phyloP scores from a whole-genome alignment of 1,284 basidiomycete genomes.

The Earliella scabrosa region DNA sequence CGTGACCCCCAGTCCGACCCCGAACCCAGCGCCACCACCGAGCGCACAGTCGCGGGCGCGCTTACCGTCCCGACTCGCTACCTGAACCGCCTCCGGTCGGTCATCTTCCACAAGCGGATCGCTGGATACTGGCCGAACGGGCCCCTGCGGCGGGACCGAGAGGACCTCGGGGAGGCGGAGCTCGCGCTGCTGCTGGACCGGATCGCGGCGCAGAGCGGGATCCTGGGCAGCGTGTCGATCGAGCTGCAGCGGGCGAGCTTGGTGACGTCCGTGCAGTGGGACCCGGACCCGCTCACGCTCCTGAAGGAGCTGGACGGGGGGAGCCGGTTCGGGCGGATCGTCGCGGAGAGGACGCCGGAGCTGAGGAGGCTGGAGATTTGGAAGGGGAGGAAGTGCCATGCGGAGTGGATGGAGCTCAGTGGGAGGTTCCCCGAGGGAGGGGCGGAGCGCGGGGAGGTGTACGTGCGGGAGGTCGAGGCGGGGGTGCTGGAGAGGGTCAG shows the following conservation, averaged over 20 bases:
- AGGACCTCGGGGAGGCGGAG: not conserved
- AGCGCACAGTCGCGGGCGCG: not conserved
- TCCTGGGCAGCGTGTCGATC: not conserved
- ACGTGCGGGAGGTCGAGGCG: not conserved
- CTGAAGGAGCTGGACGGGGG: not conserved
- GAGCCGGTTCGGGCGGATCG: not conserved
- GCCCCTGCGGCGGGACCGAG: not conserved
- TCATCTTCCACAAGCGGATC: constrained; percentile 1
- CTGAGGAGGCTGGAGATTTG: not conserved
- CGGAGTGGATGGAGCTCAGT: not conserved
- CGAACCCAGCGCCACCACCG: not conserved
- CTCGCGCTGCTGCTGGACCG: not conserved
- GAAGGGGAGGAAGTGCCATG: not conserved
- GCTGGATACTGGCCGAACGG: not conserved
- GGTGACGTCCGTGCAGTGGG: not conserved
- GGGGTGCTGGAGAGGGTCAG: not conserved
- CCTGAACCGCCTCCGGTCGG: not conserved
- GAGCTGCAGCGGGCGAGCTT: not conserved
- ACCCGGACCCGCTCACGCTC: not conserved
- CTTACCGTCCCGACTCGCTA: not conserved
- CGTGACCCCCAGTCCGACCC: no score
- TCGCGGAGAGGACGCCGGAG: not conserved
- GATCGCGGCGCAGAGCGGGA: not conserved
- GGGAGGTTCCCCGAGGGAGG: not conserved
- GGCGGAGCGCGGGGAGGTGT: not conserved